Base-by-base conservation (phyloP, 495 filamentous ascomycete genomes). In the Elasticomyces elasticus region DNA sequence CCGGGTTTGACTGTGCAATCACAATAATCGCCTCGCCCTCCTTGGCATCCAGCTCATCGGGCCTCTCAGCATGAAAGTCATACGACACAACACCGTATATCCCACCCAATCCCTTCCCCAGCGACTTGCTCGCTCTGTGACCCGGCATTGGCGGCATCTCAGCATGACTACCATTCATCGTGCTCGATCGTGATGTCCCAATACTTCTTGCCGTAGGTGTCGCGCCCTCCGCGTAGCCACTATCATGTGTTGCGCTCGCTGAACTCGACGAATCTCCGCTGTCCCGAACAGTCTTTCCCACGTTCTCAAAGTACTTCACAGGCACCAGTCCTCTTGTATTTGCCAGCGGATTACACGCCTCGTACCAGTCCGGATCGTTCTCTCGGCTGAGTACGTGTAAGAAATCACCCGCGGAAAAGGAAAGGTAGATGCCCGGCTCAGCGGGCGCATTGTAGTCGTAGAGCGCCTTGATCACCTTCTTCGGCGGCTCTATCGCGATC, bases 331-430 rank as follows among this genome's bases (percentile, higher is more conserved):
- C 92, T 56, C 88, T 83, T 37, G 88, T 86, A 70, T 81, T 82
- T 63, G 89, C 86, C 61, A 94, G 79, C 53, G 92, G 92, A 70
- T 98, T 98, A 74, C 90, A 97, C 17, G 92, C 92, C 73, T 97
- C 92, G 76, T 97, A 98, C 92, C 92, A 98, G 67, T 94, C 87
- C 19, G 69, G 69, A 66, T 97, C 90, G 75, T 96, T 83, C 72
- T 97, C 92, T 64, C 91, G 85, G 64, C 87, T 89, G 69, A 97
- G 90, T 51, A 98, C 94, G 74, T 97, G 91, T 69, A 98, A 94
- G 71, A 97, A 98, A 67, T 98, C 92, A 61, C 92, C 92, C 63
- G 87, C 85, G 61, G 81, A 83, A 70, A 98, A 98, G 59, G 82
- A 82, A 61, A 98, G 76, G 72, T 96, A 88, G 65, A 90, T 83